Percentiles rank a stretch among this genome's conserved stretches.
Conservation (phyloP, 805 yeast genomes). For the Hanseniaspora meyeri region DNA sequence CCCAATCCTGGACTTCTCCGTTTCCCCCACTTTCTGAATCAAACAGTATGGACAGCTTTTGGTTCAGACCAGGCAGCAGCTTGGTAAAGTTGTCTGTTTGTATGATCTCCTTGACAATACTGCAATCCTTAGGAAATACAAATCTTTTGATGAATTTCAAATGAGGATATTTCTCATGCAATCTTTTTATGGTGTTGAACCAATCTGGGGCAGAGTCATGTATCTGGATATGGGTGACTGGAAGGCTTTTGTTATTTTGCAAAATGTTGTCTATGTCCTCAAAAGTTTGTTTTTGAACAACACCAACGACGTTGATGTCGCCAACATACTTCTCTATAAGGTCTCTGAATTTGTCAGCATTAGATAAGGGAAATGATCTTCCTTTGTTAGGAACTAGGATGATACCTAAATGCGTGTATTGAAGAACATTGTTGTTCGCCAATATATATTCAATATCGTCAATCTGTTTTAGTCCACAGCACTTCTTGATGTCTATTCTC, state of each 20-base stretch:
- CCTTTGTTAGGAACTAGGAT: constrained; percentile 75
- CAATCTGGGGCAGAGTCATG: constrained; percentile 62
- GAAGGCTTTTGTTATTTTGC: constrained; percentile 30
- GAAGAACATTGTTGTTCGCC: background rate
- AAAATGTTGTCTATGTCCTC: constrained; percentile 38
- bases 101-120: constrained; percentile 24
- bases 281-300: constrained; percentile 68
- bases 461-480: constrained; percentile 10
- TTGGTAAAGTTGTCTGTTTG: constrained; percentile 18
- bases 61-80: constrained; percentile 15
- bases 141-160: constrained; percentile 46
- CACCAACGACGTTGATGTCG: constrained; percentile 53
- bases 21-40: constrained; percentile 92
- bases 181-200: constrained; percentile 1
- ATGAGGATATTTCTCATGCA: constrained; percentile 30
- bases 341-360: constrained; percentile 37
- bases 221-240: constrained; percentile 68
- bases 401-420: constrained; percentile 42
- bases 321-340: constrained; percentile 31
- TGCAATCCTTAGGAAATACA: constrained; percentile 43
- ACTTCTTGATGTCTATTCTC: background rate
- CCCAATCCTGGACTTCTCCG: constrained; percentile 66
- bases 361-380: constrained; percentile 46
- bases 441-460: constrained; percentile 6
- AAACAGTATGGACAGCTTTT: constrained; percentile 49